A percentile compares a stretch with the other conserved stretches of the same genome.
Evolutionary conservation across 1,284 basidiomycete genomes (phyloP).

Genomic region (Microbotryum lychnidis-dioicae): DNA sequence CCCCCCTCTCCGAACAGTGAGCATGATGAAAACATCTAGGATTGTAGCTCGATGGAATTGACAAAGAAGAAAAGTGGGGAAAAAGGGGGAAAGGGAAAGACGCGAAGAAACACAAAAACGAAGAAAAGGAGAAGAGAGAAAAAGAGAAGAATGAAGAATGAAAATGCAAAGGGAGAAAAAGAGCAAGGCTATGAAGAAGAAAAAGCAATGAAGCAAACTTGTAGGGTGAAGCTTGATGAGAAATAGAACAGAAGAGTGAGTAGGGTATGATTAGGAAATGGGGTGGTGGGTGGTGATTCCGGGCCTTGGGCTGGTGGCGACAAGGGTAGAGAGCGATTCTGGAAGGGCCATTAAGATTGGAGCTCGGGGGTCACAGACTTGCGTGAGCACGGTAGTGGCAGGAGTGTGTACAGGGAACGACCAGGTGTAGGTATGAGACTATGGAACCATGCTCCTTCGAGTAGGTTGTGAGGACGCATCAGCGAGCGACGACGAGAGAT

Average conservation of each 20-base stretch:
- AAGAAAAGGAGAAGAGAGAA: neutral
- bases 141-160: neutral
- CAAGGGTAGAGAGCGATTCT: neutral
- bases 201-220: neutral
- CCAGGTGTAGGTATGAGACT: neutral
- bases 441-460: neutral
- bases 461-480: neutral
- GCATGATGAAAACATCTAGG: no score
- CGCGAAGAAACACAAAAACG: neutral
- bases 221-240: neutral
- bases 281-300: neutral
- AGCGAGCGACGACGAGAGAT: conserved; percentile 6
- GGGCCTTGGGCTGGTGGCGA: neutral
- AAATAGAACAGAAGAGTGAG: neutral
- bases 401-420: neutral
- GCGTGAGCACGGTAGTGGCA: neutral
- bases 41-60: no score
- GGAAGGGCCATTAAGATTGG: neutral
- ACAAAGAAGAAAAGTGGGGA: no score
- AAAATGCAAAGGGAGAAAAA: neutral
- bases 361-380: neutral
- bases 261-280: neutral
- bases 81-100: neutral
- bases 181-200: neutral
- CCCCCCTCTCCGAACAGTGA: no score